These are phyloP conservation scores for Phytophthora capsici DNA, from an alignment of 352 stramenopile species.

Conservation along the genomic window DNA sequence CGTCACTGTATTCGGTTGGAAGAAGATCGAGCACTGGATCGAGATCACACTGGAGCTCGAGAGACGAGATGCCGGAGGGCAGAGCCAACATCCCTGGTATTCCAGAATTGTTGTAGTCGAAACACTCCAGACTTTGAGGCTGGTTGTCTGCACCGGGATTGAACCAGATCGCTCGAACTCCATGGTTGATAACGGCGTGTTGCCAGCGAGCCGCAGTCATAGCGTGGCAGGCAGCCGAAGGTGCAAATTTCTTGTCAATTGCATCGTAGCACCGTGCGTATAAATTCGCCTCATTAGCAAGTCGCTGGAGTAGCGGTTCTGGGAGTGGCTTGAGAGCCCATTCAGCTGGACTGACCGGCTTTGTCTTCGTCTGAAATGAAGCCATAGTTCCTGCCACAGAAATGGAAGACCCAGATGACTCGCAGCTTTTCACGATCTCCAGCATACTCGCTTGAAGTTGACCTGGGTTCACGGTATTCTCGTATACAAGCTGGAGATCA, in stretches of 20 bases:
- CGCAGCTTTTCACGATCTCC: background rate
- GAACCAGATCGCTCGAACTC: constrained; percentile 3
- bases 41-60: constrained; percentile 44
- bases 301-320: background rate
- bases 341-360: background rate
- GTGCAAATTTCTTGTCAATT: background rate
- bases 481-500: constrained; percentile 27
- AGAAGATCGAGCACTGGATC: constrained; percentile 39
- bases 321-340: background rate
- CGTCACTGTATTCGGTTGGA: background rate
- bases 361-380: background rate
- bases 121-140: constrained; percentile 1
- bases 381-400: background rate
- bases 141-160: constrained; percentile 1
- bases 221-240: background rate
- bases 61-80: background rate
- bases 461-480: background rate
- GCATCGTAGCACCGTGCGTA: background rate
- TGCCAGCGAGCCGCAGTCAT: background rate
- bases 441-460: background rate
- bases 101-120: background rate
- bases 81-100: background rate
- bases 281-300: background rate
- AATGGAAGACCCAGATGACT: background rate
- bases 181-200: background rate